Evolutionary conservation across 306 rosid genomes (phyloP), one percentile per base, ranked within the genome.

Genomic region (Fragaria iinumae): DNA sequence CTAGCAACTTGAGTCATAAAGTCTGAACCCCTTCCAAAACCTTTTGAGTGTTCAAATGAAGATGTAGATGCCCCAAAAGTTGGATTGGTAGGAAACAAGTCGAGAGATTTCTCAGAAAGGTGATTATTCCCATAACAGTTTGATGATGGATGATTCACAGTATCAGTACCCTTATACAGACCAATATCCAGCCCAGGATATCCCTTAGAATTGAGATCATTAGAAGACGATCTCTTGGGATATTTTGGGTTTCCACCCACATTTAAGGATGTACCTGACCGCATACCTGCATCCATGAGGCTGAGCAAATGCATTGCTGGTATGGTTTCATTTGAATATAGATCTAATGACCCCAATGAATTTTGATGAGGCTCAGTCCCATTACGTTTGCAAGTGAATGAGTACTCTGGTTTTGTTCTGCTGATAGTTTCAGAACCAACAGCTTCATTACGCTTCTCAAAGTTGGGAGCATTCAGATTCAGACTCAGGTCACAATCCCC

Each of bases 271-370:
- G 92, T 76, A 52, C 89, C 86, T 13, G 97, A 82, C 81, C 72
- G 93, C 95, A 86, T 86, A 77, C 96, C 89, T 56, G 98, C 91
- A 81, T 92, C 93, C 97, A 96, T 92, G 56, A 96, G 98, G 91
- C 97, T 96, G 71, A 96, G 98, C 80, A 96, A 88, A 90, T 96
- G 99, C 99, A 96, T 92, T 67, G 99, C 98, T 6, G 97, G 96
- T 84, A 96, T 92, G 63, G 96, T 88, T 68, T 96, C 99, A 71
- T 92, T 91, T 41, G 97, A 84, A 89, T 89, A 96, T 82, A 88
- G 72, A 86, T 96, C 97, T 72, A 86, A 71, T 32, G 99, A 81
- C 17, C 90, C 91, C 80, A 84, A 78, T 67, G 73, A 47, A 74
- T 83, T 88, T 77, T 87, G 90, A 67, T 72, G 92, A 83, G 80